phyloP scores from a whole-genome alignment of 208 protist species.

The Leishmania martiniquensis region DNA sequence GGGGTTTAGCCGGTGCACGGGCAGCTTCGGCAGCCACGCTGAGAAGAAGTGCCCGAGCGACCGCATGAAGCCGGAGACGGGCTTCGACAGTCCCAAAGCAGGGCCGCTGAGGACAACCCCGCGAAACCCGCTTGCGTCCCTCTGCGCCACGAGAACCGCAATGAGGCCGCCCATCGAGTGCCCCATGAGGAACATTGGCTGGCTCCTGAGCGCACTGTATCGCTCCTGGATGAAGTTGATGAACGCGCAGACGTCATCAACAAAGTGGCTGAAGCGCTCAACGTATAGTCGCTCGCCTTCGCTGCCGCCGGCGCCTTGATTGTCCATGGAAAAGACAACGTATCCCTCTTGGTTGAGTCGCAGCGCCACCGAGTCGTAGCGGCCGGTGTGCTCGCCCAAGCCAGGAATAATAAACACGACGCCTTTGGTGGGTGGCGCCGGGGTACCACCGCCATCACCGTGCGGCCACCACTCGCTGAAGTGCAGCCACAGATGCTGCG shows the following conservation, averaged over 20 bases:
- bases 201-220: conserved; percentile 39
- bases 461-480: conserved; percentile 75
- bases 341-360: conserved; percentile 54
- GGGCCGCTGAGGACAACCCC: conserved; percentile 74
- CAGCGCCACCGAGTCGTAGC: conserved; percentile 74
- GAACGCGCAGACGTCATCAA: conserved; percentile 73
- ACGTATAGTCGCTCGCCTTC: conserved; percentile 77
- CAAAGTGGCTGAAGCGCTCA: conserved; percentile 70
- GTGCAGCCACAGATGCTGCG: conserved; percentile 72
- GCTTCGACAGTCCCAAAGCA: conserved; percentile 29
- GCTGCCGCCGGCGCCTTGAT: conserved; percentile 78
- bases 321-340: conserved; percentile 67
- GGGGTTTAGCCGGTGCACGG: conserved; percentile 34
- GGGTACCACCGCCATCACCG: conserved; percentile 5
- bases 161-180: conserved; percentile 88
- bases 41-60: conserved; percentile 34
- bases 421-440: conserved; percentile 17
- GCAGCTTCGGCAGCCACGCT: conserved; percentile 48
- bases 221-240: conserved; percentile 30
- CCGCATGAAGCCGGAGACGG: conserved; percentile 17
- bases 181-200: conserved; percentile 65
- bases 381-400: conserved; percentile 69
- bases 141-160: conserved; percentile 47
- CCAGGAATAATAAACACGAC: conserved; percentile 80
- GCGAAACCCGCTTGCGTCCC: conserved; percentile 28